Conservation (phyloP, 2,329 filamentous ascomycete species). For the Zopfia rhizophila region DNA sequence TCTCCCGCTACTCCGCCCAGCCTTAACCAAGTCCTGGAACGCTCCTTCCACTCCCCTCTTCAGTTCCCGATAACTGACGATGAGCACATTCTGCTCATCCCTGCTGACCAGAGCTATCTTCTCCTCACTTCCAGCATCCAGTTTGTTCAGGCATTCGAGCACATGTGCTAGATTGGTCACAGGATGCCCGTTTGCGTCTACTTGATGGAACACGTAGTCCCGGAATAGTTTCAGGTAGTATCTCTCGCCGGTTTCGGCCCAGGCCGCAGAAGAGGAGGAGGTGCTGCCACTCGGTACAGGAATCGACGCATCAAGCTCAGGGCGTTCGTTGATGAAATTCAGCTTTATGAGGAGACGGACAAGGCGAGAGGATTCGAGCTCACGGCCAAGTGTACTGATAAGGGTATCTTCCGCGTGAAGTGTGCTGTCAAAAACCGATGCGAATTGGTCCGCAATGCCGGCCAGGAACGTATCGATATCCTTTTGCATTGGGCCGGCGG, state of each 20-base stretch:
- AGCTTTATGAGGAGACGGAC: slow-evolving; percentile 85
- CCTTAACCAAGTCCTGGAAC: slow-evolving; percentile 65
- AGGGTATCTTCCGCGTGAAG: slow-evolving; percentile 83
- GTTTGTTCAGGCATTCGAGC: slow-evolving; percentile 85
- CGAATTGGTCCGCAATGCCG: slow-evolving; percentile 80
- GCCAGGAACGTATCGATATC: slow-evolving; percentile 81
- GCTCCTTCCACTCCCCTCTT: slow-evolving; percentile 72
- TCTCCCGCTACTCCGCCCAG: slow-evolving; percentile 29
- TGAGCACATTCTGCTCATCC: slow-evolving; percentile 88
- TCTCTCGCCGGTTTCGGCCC: slow-evolving; percentile 92
- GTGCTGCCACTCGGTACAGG: slow-evolving; percentile 49
- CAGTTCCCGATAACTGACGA: slow-evolving; percentile 90
- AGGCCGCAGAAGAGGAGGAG: slow-evolving; percentile 59
- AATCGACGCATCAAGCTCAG: slow-evolving; percentile 79
- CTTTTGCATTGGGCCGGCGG: slow-evolving; percentile 62
- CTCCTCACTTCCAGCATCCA: slow-evolving; percentile 90
- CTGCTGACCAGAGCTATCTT: slow-evolving; percentile 85
- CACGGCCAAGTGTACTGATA: slow-evolving; percentile 75
- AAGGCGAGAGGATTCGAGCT: slow-evolving; percentile 89
- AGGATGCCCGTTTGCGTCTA: slow-evolving; percentile 84
- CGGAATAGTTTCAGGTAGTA: slow-evolving; percentile 95
- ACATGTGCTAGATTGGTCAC: slow-evolving; percentile 90
- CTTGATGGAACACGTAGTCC: slow-evolving; percentile 97
- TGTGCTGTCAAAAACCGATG: slow-evolving; percentile 78
- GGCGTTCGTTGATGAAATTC: slow-evolving; percentile 87